Evolutionary conservation across 2,329 filamentous ascomycete species (phyloP).

Genomic region (Penicillium rolfsii): DNA sequence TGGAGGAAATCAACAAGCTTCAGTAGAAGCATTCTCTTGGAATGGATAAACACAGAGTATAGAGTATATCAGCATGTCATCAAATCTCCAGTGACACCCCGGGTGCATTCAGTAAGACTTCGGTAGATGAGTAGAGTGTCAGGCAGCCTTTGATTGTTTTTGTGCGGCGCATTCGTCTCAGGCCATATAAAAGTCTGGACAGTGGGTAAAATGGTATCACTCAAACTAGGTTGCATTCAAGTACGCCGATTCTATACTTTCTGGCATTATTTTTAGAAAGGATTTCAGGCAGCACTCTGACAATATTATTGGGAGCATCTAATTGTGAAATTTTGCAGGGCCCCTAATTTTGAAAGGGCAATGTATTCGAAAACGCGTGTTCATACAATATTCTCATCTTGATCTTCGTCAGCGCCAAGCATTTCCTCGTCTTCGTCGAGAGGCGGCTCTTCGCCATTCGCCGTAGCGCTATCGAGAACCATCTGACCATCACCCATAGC

Average conservation of each 20-base stretch:
- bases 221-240: too few relatives aligned
- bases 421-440: slow-evolving; percentile 43
- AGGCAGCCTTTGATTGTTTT: neutral
- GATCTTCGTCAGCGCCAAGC: slow-evolving; percentile 40
- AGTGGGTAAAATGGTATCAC: too few relatives aligned
- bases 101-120: neutral
- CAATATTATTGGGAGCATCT: neutral
- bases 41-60: neutral
- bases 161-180: neutral
- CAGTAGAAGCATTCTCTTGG: slow-evolving; percentile 8
- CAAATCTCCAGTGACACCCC: neutral
- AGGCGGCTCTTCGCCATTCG: slow-evolving; percentile 34
- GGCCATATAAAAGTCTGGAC: too few relatives aligned
- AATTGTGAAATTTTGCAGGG: neutral
- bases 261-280: neutral
- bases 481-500: slow-evolving; percentile 54
- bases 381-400: slow-evolving; percentile 43
- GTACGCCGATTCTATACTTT: too few relatives aligned
- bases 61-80: neutral
- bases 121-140: neutral
- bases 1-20: slow-evolving; percentile 55
- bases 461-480: slow-evolving; percentile 39
- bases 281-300: neutral
- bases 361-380: slow-evolving; percentile 14
- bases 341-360: neutral